Evolutionary conservation across 2,329 filamentous ascomycete species (phyloP), one percentile per base, ranked within the genome.

Genomic region (Periconia macrospinosa): DNA sequence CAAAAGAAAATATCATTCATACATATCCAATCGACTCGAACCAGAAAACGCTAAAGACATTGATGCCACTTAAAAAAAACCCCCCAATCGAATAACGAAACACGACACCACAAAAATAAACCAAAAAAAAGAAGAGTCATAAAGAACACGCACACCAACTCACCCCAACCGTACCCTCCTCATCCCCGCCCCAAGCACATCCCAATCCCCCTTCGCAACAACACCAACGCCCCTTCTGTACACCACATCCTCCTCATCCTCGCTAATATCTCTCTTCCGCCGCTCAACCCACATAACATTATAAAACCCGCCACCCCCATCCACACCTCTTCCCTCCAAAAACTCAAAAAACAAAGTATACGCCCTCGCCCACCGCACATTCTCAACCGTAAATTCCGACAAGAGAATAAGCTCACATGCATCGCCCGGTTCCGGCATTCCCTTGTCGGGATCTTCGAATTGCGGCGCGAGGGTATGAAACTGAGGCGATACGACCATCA

Each of bases 281-380:
- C 37, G 10, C 30, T 47, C 37, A 27, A 52, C 11, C 37, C 50
- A 52, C 9, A 52, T 27, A 6, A 52, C 50, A 30, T 52, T 52
- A 17, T 40, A 48, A 19, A 52, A 52, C 3, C 35, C 27, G 17
- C 17, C 9, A 20, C 33, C 45, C 8, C 30, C 33, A 37, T 5
- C 6, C 7, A 19, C 33, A 2, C n/a, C 5, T 8, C 7, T 15
- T 15, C n/a, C 8, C 27, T n/a, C 9, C 3, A 18, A 19, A 17
- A 7, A n/a, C n/a, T 17, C 40, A 19, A 3, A 20, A 19, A 43
- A 19, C 15, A 6, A 17, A 43, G n/a, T n/a, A 20, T 20, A 13
- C 15, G n/a, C 19, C n/a, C 11, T 17, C 11, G 11, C 11, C 18
- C 41, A 5, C 14, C 18, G 11, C 18, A 13, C 2, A 43, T 17